These are phyloP conservation scores for Lipomyces yamanashiensis DNA, from an alignment of 805 yeast species.

Conservation along the genomic window DNA sequence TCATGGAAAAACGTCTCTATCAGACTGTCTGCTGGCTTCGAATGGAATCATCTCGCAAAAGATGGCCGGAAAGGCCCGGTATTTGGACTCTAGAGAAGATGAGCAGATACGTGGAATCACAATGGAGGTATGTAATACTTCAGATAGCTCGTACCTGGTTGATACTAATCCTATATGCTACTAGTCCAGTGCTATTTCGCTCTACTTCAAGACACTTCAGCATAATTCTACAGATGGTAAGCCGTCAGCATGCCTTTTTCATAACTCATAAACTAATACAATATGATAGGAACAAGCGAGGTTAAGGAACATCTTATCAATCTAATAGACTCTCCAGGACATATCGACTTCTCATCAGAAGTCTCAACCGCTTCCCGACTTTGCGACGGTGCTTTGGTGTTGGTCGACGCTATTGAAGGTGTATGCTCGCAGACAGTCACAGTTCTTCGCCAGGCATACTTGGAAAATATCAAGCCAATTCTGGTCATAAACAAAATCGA, in stretches of 20 bases:
- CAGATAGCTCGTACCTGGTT: not conserved
- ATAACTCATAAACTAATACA: slow-evolving; percentile 1
- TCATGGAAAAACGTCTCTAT: slow-evolving; percentile 95
- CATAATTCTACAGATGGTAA: slow-evolving; percentile 30
- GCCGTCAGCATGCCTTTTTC: not conserved
- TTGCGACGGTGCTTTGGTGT: slow-evolving; percentile 94
- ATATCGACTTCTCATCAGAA: slow-evolving; percentile 93
- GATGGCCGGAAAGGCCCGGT: slow-evolving; percentile 93
- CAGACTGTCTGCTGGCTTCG: slow-evolving; percentile 89
- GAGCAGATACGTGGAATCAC: slow-evolving; percentile 97
- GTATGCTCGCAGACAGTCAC: slow-evolving; percentile 97
- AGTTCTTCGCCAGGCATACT: slow-evolving; percentile 94
- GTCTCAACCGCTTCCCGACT: slow-evolving; percentile 94
- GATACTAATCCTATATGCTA: too few relatives aligned
- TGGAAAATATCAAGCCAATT: slow-evolving; percentile 84
- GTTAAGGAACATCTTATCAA: slow-evolving; percentile 83
- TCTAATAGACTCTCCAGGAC: slow-evolving; percentile 98
- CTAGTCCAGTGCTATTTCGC: slow-evolving; percentile 81
- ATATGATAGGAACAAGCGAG: slow-evolving; percentile 28
- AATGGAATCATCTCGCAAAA: slow-evolving; percentile 95
- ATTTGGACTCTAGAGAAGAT: slow-evolving; percentile 90
- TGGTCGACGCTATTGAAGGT: slow-evolving; percentile 97
- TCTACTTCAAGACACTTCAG: slow-evolving; percentile 71
- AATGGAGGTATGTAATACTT: slow-evolving; percentile 62
- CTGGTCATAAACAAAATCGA: slow-evolving; percentile 91